Percentiles rank a stretch among this genome's conserved stretches.
These are phyloP conservation scores for Coniosporium tulheliwenetii DNA, from an alignment of 2,329 filamentous ascomycete genomes.

Conservation along the genomic window DNA sequence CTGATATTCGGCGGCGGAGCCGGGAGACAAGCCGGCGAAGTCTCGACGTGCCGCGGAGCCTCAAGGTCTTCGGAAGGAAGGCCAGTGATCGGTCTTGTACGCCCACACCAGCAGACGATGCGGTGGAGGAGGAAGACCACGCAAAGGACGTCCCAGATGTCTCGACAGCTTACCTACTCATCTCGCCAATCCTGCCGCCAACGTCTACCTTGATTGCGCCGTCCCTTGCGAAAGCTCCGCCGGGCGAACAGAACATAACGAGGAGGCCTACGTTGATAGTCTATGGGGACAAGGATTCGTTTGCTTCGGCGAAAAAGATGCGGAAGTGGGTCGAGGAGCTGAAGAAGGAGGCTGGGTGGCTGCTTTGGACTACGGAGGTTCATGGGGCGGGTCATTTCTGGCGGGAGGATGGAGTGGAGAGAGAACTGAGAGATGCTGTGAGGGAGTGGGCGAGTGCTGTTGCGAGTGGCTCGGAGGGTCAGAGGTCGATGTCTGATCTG, in stretches of 20 bases:
- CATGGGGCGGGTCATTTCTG: conserved; percentile 36
- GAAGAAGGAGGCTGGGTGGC: conserved; percentile 10
- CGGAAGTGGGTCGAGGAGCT: conserved; percentile 49
- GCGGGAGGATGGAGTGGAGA: conserved; percentile 22
- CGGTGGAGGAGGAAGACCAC: conserved; percentile 1
- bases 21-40: conserved; percentile 22
- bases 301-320: conserved; percentile 51
- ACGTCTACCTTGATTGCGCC: conserved; percentile 18
- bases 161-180: conserved; percentile 24
- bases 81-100: conserved; percentile 3
- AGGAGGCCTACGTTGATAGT: conserved; percentile 53
- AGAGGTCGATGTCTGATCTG: background rate
- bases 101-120: too few relatives aligned
- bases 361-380: conserved; percentile 28
- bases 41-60: conserved; percentile 1
- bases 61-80: conserved; percentile 5
- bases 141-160: conserved; percentile 20
- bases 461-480: background rate
- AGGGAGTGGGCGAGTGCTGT: conserved; percentile 8
- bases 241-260: conserved; percentile 26
- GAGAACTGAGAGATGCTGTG: conserved; percentile 9
- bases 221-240: conserved; percentile 9
- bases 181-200: conserved; percentile 31
- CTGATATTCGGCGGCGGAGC: conserved; percentile 22
- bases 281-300: conserved; percentile 61